These are phyloP conservation scores for Colletotrichum gloeosporioides DNA, from an alignment of 2,329 filamentous ascomycete species.

Conservation along the genomic window DNA sequence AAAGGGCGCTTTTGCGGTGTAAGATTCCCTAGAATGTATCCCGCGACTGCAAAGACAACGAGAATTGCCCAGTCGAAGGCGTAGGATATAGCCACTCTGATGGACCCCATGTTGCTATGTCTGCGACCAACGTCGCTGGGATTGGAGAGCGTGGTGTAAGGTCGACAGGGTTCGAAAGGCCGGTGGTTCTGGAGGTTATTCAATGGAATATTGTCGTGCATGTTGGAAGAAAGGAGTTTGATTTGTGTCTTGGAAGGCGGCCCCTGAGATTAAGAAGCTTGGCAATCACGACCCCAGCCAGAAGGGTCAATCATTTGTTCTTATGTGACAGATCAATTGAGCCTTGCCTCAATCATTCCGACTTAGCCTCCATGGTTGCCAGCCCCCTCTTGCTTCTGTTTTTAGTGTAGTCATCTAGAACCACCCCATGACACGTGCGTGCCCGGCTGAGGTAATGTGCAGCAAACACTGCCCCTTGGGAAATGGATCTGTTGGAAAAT, in stretches of 20 bases:
- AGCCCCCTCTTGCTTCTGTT: not conserved
- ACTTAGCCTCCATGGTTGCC: not conserved
- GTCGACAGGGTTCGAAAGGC: not conserved
- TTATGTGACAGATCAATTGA: not conserved
- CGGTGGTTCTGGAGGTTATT: not conserved
- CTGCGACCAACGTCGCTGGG: not conserved
- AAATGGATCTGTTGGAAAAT: not conserved
- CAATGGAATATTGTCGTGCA: not conserved
- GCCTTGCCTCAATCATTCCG: not conserved
- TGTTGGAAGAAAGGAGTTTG: not conserved
- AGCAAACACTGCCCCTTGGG: not conserved
- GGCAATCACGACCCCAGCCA: not conserved
- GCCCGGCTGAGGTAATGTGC: not conserved
- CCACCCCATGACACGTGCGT: not conserved
- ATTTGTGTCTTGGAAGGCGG: not conserved
- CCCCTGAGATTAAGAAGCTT: not conserved
- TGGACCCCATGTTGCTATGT: not conserved
- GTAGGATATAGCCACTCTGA: constrained; percentile 56
- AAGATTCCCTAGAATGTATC: constrained; percentile 55
- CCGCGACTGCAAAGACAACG: constrained; percentile 49
- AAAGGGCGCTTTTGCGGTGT: constrained; percentile 67
- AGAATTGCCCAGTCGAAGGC: constrained; percentile 59
- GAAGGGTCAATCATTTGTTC: not conserved
- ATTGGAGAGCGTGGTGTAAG: not conserved
- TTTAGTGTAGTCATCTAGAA: not conserved